Conservation (phyloP, 495 filamentous ascomycete species). For the Penicillium chermesinum region DNA sequence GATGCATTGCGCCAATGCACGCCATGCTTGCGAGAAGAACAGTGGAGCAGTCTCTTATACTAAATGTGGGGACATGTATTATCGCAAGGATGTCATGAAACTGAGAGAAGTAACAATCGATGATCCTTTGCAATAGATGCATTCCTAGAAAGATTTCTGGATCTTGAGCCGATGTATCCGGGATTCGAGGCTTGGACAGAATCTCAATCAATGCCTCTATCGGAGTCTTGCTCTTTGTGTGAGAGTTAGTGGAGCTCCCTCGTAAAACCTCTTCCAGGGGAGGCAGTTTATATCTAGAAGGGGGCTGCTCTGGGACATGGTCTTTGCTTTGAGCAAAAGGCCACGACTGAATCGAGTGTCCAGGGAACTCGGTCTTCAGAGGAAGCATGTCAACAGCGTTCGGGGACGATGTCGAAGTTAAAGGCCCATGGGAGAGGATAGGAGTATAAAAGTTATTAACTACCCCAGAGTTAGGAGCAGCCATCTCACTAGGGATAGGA, state of each 20-base stretch:
- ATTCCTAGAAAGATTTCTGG: background rate
- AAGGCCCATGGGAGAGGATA: background rate
- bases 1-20: background rate
- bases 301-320: background rate
- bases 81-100: background rate
- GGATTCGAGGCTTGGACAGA: background rate
- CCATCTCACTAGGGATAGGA: background rate
- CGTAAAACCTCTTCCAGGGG: background rate
- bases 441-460: background rate
- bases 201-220: background rate
- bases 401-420: background rate
- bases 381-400: background rate
- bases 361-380: background rate
- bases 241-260: background rate
- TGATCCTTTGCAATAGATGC: background rate
- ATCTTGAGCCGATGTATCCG: background rate
- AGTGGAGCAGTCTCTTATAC: background rate
- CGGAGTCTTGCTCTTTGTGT: background rate
- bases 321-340: background rate
- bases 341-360: background rate
- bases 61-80: background rate
- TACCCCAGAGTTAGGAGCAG: background rate
- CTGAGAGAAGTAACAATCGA: background rate
- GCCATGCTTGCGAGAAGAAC: background rate
- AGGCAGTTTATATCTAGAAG: background rate